Percentiles rank a stretch among this genome's conserved stretches.
phyloP scores from a whole-genome alignment of 2,329 filamentous ascomycete species.

The Aspergillus pseudonomiae region DNA sequence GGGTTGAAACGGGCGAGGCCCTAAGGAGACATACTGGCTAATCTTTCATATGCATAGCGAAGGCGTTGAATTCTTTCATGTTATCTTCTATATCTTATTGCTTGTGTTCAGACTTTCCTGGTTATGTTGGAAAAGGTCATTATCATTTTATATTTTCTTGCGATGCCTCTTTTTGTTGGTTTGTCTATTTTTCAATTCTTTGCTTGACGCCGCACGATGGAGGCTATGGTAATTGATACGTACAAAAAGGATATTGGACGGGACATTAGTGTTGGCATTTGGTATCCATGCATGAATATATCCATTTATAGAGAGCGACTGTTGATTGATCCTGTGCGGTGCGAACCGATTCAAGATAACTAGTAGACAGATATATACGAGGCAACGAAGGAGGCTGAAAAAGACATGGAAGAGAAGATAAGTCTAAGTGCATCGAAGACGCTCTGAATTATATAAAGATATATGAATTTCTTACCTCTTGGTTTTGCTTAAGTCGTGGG shows the following conservation, averaged over 20 bases:
- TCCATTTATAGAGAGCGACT: neutral
- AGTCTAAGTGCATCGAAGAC: too few relatives aligned
- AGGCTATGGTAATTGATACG: slow-evolving; percentile 5
- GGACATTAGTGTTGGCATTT: neutral
- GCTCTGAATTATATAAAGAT: too few relatives aligned
- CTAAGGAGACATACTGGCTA: slow-evolving; percentile 53
- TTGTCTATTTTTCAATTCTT: neutral
- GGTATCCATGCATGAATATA: slow-evolving; percentile 2
- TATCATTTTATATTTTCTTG: neutral
- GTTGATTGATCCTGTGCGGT: too few relatives aligned
- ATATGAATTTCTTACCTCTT: too few relatives aligned
- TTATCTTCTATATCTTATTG: slow-evolving; percentile 6
- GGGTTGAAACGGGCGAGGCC: slow-evolving; percentile 72
- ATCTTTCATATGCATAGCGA: slow-evolving; percentile 38
- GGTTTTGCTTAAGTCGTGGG: too few relatives aligned
- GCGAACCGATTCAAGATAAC: too few relatives aligned
- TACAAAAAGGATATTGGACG: neutral
- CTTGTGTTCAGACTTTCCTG: neutral
- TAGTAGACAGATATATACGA: too few relatives aligned
- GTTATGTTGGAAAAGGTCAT: neutral
- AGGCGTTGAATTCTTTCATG: slow-evolving; percentile 30
- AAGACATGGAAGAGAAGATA: too few relatives aligned
- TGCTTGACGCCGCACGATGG: neutral
- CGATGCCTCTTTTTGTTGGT: neutral
- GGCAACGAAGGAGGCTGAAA: too few relatives aligned